phyloP scores from a whole-genome alignment of 1,139 yeast genomes.

The Nakaseomyces uthaithaninus region DNA sequence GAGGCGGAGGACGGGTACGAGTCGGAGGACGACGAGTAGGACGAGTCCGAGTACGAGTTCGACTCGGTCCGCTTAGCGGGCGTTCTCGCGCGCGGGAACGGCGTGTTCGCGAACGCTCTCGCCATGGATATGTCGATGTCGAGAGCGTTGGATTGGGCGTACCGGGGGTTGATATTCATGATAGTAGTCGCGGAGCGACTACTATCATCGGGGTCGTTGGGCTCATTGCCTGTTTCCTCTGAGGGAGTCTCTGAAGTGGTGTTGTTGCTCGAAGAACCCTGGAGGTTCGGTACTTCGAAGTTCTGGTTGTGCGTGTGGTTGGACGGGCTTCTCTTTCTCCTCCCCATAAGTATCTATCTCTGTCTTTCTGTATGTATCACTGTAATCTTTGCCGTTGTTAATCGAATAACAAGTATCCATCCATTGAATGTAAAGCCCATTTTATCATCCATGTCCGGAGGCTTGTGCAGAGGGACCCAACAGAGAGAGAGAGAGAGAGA shows the following conservation, averaged over 20 bases:
- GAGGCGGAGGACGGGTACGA: constrained; percentile 15
- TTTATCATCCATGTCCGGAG: too few relatives aligned
- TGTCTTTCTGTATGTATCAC: too few relatives aligned
- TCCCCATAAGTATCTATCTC: constrained; percentile 5
- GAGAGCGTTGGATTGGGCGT: constrained; percentile 25
- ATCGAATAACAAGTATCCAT: too few relatives aligned
- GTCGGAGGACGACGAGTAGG: constrained; percentile 11
- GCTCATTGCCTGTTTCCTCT: constrained; percentile 30
- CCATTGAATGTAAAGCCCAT: too few relatives aligned
- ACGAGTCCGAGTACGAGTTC: constrained; percentile 22
- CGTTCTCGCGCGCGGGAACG: constrained; percentile 32
- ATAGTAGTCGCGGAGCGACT: constrained; percentile 28
- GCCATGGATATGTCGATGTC: constrained; percentile 52
- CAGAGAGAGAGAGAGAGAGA: too few relatives aligned
- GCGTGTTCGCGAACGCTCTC: constrained; percentile 31
- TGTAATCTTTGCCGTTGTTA: too few relatives aligned
- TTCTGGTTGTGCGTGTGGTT: constrained; percentile 23
- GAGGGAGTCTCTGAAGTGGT: constrained; percentile 15
- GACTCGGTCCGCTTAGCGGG: background rate
- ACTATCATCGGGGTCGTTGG: constrained; percentile 35
- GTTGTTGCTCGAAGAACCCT: constrained; percentile 14
- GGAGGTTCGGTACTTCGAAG: constrained; percentile 24
- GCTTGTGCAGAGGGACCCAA: too few relatives aligned
- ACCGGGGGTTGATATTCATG: constrained; percentile 12
- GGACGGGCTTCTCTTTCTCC: constrained; percentile 33